A percentile compares a stretch with the other conserved stretches of the same genome.
phyloP scores from a whole-genome alignment of 768 basidiomycete species.

The Lactarius hatsudake region DNA sequence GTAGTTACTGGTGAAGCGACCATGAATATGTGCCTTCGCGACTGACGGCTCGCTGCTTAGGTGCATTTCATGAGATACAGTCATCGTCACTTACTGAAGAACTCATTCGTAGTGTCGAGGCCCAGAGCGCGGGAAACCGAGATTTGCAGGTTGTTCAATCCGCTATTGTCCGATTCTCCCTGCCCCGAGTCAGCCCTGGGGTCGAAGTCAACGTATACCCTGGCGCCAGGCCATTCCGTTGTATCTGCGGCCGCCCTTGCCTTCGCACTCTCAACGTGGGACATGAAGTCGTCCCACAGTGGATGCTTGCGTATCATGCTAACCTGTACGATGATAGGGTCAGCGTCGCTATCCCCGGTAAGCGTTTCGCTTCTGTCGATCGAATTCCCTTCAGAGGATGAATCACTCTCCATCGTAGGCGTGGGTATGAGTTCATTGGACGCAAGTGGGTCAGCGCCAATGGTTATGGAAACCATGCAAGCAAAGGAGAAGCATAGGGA shows the following conservation, averaged over 20 bases:
- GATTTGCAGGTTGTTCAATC: slow-evolving; percentile 6
- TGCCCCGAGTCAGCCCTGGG: slow-evolving; percentile 6
- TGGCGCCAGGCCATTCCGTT: slow-evolving; percentile 22
- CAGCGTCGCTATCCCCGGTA: slow-evolving; percentile 5
- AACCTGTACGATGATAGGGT: slow-evolving; percentile 21
- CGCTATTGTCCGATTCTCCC: neutral
- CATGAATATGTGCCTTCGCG: slow-evolving; percentile 15
- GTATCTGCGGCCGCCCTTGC: neutral
- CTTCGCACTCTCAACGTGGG: slow-evolving; percentile 15
- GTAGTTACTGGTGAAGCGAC: slow-evolving; percentile 12
- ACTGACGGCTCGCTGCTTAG: slow-evolving; percentile 10
- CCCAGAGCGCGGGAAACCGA: slow-evolving; percentile 19
- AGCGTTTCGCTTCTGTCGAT: slow-evolving; percentile 4
- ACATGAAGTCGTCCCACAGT: slow-evolving; percentile 16
- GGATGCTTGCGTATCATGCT: slow-evolving; percentile 17
- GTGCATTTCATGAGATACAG: neutral
- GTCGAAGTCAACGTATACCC: slow-evolving; percentile 24
- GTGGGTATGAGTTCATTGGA: slow-evolving; percentile 1
- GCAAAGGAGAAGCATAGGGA: slow-evolving; percentile 25
- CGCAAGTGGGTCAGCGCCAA: slow-evolving; percentile 6
- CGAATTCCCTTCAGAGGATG: slow-evolving; percentile 7
- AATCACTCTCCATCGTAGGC: slow-evolving; percentile 8
- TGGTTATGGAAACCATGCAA: slow-evolving; percentile 27
- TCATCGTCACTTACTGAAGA: slow-evolving; percentile 21
- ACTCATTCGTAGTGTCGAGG: slow-evolving; percentile 18